Percentiles rank a stretch among this genome's conserved stretches.
Conservation (phyloP, 129 eudicot genomes). For the Flaveria brownii region DNA sequence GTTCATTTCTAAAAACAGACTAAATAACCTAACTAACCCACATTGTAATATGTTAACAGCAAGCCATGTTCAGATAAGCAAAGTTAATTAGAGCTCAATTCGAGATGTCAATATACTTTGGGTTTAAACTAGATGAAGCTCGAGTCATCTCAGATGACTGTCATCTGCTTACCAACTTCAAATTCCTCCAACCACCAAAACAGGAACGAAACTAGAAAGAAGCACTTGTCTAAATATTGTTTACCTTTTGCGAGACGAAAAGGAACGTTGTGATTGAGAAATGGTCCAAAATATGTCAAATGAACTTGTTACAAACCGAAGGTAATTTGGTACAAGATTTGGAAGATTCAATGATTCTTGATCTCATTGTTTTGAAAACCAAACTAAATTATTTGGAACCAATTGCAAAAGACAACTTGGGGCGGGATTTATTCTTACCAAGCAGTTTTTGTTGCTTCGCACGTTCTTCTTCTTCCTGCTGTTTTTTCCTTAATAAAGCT, state of each 20-base stretch:
- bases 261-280: not conserved
- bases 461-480: conserved; percentile 93
- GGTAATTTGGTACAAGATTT: conserved; percentile 19
- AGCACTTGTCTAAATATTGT: not conserved
- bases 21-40: not conserved
- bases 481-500: conserved; percentile 72
- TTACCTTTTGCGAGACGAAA: not conserved
- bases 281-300: not conserved
- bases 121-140: too few relatives aligned
- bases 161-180: too few relatives aligned
- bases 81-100: too few relatives aligned
- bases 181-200: too few relatives aligned
- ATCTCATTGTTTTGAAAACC: not conserved
- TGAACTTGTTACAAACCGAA: conserved; percentile 17
- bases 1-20: not conserved
- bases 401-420: conserved; percentile 73
- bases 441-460: conserved; percentile 71
- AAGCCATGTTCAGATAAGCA: not conserved
- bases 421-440: conserved; percentile 81
- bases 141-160: too few relatives aligned
- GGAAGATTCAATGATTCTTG: not conserved
- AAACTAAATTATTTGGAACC: conserved; percentile 52
- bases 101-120: too few relatives aligned
- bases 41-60: too few relatives aligned
- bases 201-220: too few relatives aligned